Evolutionary conservation across 1,284 basidiomycete genomes (phyloP).

Genomic region (Neonothopanus nambi): DNA sequence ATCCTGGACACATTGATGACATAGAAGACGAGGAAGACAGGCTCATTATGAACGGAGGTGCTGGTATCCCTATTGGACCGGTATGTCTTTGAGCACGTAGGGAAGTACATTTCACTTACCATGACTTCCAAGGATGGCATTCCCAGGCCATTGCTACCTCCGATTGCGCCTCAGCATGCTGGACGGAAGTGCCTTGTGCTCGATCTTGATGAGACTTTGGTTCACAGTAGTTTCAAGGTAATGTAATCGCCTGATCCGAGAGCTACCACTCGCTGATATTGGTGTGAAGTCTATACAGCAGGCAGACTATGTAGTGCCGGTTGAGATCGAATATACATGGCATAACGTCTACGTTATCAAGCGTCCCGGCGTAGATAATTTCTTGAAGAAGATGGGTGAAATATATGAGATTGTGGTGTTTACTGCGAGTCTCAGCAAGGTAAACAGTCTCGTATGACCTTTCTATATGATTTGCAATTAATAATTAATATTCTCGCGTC

Average conservation of each 20-base stretch:
- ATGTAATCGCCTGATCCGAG: slow-evolving; percentile 14
- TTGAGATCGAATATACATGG: slow-evolving; percentile 97
- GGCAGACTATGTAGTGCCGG: slow-evolving; percentile 97
- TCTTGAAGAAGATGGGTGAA: slow-evolving; percentile 96
- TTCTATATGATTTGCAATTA: slow-evolving; percentile 6
- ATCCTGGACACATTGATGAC: slow-evolving; percentile 36
- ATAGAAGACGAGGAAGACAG: slow-evolving; percentile 53
- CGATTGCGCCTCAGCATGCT: slow-evolving; percentile 60
- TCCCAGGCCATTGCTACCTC: slow-evolving; percentile 78
- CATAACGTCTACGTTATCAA: slow-evolving; percentile 99
- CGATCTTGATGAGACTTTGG: slow-evolving; percentile 88
- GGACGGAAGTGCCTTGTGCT: slow-evolving; percentile 87
- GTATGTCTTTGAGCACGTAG: slow-evolving; percentile 29
- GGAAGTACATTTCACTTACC: neutral
- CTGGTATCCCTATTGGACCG: slow-evolving; percentile 54
- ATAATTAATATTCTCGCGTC: slow-evolving; percentile 13
- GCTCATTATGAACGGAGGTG: slow-evolving; percentile 49
- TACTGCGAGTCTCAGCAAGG: slow-evolving; percentile 96
- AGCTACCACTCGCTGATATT: slow-evolving; percentile 15
- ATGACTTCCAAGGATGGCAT: slow-evolving; percentile 66
- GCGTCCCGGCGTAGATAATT: slow-evolving; percentile 96
- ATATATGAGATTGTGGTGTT: slow-evolving; percentile 99
- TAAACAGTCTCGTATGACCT: slow-evolving; percentile 27
- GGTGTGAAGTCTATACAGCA: slow-evolving; percentile 81
- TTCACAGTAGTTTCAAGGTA: slow-evolving; percentile 86